Percentiles rank a stretch among this genome's conserved stretches.
Evolutionary conservation across 305 asterid species (phyloP).

Genomic region (Fraxinus xanthoxyloides): DNA sequence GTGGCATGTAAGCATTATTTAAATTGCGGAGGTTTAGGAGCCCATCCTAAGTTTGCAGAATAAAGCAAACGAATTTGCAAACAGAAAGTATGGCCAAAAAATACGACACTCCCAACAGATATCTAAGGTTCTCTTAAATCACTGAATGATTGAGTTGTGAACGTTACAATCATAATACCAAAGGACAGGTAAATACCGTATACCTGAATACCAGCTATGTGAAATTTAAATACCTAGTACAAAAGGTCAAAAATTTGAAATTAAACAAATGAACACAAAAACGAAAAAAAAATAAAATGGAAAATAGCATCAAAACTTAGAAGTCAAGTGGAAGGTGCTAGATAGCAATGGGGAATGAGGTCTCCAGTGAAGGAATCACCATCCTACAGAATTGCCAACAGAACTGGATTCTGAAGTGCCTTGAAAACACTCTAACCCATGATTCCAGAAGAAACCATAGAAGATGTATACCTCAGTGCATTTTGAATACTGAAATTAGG

Average conservation of each 20-base stretch:
- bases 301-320: background rate
- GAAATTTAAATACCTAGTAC: background rate
- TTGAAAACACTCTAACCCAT: background rate
- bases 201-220: background rate
- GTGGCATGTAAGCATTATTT: background rate
- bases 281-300: background rate
- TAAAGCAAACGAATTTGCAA: background rate
- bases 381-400: background rate
- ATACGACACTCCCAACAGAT: background rate
- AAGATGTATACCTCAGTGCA: too few species aligned
- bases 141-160: background rate
- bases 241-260: background rate
- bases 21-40: background rate
- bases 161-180: background rate
- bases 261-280: background rate
- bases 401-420: background rate
- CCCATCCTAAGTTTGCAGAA: background rate
- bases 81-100: background rate
- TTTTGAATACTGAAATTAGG: too few species aligned
- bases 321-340: background rate
- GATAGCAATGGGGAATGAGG: background rate
- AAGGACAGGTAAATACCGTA: background rate
- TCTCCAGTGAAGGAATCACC: background rate
- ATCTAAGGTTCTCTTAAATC: background rate
- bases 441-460: background rate